A percentile compares a stretch with the other conserved stretches of the same genome.
These are phyloP conservation scores for Discostella pseudostelligera DNA, from an alignment of 108 stramenopile genomes.

Conservation along the genomic window DNA sequence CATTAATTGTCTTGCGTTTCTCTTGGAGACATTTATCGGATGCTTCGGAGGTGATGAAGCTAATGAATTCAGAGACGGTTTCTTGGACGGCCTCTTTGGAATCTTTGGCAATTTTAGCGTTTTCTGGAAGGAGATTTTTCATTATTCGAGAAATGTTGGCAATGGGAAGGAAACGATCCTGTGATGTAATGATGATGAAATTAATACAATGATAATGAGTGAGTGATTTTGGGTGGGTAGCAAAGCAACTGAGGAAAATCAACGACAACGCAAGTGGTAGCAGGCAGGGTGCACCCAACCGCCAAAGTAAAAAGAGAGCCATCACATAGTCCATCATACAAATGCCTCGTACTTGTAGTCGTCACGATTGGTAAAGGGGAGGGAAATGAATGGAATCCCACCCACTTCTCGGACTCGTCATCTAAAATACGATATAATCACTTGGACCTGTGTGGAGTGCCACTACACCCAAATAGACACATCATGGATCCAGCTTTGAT, in stretches of 20 bases:
- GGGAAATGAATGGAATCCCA: slow-evolving; percentile 11
- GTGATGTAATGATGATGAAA: too few species aligned
- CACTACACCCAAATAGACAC: too few species aligned
- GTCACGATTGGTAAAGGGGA: slow-evolving; percentile 3
- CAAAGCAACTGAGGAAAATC: background rate
- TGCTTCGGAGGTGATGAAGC: slow-evolving; percentile 98
- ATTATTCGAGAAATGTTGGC: slow-evolving; percentile 99
- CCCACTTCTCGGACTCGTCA: slow-evolving; percentile 13
- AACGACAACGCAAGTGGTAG: too few species aligned
- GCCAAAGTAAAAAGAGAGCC: background rate
- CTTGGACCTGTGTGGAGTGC: too few species aligned
- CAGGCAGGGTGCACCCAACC: too few species aligned
- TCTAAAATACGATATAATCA: slow-evolving; percentile 12
- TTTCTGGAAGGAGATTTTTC: slow-evolving; percentile 97
- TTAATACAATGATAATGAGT: background rate
- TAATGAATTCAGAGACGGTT: slow-evolving; percentile 99
- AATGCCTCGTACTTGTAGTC: slow-evolving; percentile 22
- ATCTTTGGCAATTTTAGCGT: slow-evolving; percentile 99
- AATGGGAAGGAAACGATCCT: slow-evolving; percentile 98
- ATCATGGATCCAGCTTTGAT: too few species aligned
- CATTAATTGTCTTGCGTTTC: slow-evolving; percentile 99
- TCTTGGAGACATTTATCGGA: slow-evolving; percentile 98
- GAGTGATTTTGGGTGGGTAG: too few species aligned
- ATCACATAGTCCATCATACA: slow-evolving; percentile 7
- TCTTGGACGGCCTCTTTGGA: slow-evolving; percentile 99